These are phyloP conservation scores for Dactylonectria estremocensis DNA, from an alignment of 2,329 filamentous ascomycete species.

Conservation along the genomic window DNA sequence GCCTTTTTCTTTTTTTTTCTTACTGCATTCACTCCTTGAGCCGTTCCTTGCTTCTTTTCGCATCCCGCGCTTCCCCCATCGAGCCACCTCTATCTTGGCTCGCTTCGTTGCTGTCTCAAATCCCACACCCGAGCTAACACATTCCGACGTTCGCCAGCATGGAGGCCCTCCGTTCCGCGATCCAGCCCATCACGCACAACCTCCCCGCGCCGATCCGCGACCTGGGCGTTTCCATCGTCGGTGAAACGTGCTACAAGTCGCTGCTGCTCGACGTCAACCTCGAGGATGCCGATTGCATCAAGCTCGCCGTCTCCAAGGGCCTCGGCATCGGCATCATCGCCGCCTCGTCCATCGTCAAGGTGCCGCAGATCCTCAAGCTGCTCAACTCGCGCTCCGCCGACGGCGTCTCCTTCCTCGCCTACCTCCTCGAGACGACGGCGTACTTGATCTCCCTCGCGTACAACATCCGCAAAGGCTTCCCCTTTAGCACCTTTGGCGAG, in stretches of 20 bases:
- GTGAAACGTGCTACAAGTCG: conserved; percentile 86
- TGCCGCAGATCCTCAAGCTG: conserved; percentile 97
- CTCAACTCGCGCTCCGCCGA: conserved; percentile 83
- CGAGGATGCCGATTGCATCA: conserved; percentile 83
- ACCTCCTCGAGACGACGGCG: conserved; percentile 90
- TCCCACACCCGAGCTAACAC: neutral
- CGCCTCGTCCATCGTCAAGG: conserved; percentile 92
- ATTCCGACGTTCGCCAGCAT: conserved; percentile 59
- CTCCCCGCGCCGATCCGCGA: conserved; percentile 83
- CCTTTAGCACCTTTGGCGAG: conserved; percentile 98
- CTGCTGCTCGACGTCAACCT: conserved; percentile 89
- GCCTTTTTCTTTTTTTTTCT: conserved; percentile 28
- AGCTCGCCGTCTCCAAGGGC: conserved; percentile 91
- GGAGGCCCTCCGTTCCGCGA: conserved; percentile 73
- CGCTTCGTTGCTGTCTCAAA: conserved; percentile 7
- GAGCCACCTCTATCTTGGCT: conserved; percentile 3
- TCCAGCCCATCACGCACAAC: conserved; percentile 80
- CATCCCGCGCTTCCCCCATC: neutral
- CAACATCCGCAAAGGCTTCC: conserved; percentile 91
- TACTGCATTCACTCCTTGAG: conserved; percentile 34
- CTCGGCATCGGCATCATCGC: conserved; percentile 95
- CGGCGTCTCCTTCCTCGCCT: conserved; percentile 91
- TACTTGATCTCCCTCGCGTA: conserved; percentile 94
- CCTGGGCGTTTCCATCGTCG: conserved; percentile 84
- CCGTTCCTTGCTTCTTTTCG: conserved; percentile 12